phyloP scores from a whole-genome alignment of 169 alveolate genomes.

The Cystoisospora suis region DNA sequence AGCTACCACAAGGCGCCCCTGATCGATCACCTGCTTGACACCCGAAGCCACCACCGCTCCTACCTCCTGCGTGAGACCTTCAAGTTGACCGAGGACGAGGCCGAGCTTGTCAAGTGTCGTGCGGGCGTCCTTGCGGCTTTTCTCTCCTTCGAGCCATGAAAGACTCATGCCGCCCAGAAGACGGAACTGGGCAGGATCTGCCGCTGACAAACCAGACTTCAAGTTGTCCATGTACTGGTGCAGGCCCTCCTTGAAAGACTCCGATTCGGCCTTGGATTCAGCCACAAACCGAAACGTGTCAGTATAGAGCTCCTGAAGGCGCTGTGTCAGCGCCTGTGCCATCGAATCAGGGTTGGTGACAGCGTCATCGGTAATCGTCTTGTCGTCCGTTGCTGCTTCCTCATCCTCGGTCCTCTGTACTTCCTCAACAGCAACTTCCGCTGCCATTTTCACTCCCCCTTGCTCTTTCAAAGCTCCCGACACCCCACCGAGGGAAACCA shows the following conservation, averaged over 20 bases:
- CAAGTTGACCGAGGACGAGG: neutral
- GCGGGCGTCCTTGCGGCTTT: neutral
- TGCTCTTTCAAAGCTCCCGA: too few relatives aligned
- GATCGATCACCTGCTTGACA: neutral
- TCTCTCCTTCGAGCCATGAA: neutral
- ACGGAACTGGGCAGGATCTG: neutral
- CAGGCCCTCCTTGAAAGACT: neutral
- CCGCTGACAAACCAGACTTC: neutral
- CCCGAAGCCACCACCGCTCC: neutral
- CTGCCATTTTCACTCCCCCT: too few relatives aligned
- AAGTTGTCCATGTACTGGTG: neutral
- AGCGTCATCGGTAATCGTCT: neutral
- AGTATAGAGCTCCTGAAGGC: neutral
- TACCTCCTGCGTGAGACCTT: neutral
- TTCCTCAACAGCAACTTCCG: too few relatives aligned
- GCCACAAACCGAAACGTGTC: neutral
- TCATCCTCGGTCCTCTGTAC: neutral
- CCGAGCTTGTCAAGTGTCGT: neutral
- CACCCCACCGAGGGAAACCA: too few relatives aligned
- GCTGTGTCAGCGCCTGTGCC: slow-evolving; percentile 1
- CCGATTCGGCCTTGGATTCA: neutral
- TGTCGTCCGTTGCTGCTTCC: neutral
- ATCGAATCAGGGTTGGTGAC: neutral
- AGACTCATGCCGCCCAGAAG: neutral
- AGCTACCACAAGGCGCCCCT: neutral